Percentiles rank a stretch among this genome's conserved stretches.
Conservation (phyloP, 1,139 yeast genomes). For the Kurtzmaniella quercitrusa region DNA sequence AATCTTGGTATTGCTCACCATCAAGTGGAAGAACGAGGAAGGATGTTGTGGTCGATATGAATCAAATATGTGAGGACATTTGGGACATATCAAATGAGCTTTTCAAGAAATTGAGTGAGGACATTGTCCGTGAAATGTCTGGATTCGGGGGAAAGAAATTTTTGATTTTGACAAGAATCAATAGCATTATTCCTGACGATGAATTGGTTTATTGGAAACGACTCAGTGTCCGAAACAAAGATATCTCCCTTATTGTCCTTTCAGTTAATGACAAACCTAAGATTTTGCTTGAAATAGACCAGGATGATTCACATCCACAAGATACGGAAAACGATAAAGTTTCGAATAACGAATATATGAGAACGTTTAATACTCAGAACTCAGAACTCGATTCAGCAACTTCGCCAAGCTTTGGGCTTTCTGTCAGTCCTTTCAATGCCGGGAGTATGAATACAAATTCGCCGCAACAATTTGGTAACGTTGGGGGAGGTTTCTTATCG, state of each 20-base stretch:
- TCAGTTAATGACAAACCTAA: conserved; percentile 67
- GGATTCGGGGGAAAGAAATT: conserved; percentile 53
- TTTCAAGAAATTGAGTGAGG: conserved; percentile 34
- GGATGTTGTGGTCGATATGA: conserved; percentile 22
- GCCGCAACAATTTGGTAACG: conserved; percentile 38
- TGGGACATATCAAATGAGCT: conserved; percentile 37
- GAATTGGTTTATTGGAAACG: conserved; percentile 76
- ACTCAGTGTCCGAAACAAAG: conserved; percentile 55
- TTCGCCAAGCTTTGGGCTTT: conserved; percentile 23
- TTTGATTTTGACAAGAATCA: conserved; percentile 63
- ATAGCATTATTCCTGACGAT: conserved; percentile 74
- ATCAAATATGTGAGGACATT: conserved; percentile 34
- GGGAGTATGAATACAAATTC: conserved; percentile 29
- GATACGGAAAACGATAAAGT: conserved; percentile 4
- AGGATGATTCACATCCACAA: background rate
- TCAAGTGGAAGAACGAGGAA: conserved; percentile 8
- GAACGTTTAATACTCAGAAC: conserved; percentile 5
- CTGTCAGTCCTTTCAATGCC: conserved; percentile 32
- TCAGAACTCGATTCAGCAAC: conserved; percentile 9
- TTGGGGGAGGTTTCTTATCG: conserved; percentile 33
- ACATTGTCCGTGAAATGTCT: conserved; percentile 26
- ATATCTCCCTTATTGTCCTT: conserved; percentile 65
- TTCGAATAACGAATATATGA: conserved; percentile 12
- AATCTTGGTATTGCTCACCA: conserved; percentile 60
- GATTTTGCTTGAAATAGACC: conserved; percentile 32